Conservation (phyloP, 78 protist genomes). For the Capsaspora owczarzaki region DNA sequence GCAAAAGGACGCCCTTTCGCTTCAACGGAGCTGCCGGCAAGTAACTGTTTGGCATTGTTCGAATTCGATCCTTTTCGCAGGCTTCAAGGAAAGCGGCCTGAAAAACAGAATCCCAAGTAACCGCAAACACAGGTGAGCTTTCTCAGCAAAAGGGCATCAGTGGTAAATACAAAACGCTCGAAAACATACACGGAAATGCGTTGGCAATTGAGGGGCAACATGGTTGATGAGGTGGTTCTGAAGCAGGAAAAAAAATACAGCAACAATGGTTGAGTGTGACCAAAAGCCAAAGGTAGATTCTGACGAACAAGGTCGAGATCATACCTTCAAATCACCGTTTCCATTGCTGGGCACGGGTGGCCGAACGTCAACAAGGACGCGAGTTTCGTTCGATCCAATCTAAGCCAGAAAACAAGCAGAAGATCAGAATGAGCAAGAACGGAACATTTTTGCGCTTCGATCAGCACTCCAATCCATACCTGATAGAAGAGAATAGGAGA, state of each 20-base stretch:
- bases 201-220: not conserved
- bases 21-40: slow-evolving; percentile 33
- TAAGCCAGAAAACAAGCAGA: slow-evolving; percentile 25
- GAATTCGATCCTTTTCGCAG: slow-evolving; percentile 4
- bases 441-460: not conserved
- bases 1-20: slow-evolving; percentile 33
- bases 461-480: not conserved
- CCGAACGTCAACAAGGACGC: slow-evolving; percentile 61
- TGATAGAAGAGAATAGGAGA: slow-evolving; percentile 45
- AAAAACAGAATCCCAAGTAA: not conserved
- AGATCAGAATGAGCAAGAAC: not conserved
- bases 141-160: too few species aligned
- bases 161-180: not conserved
- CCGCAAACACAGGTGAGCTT: too few species aligned
- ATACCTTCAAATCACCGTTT: not conserved
- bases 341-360: slow-evolving; percentile 19
- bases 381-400: slow-evolving; percentile 58
- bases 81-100: slow-evolving; percentile 4
- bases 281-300: too few species aligned
- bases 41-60: slow-evolving; percentile 53
- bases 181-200: not conserved
- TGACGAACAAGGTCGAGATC: not conserved
- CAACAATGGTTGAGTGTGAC: too few species aligned
- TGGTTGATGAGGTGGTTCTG: not conserved
- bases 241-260: too few species aligned